phyloP scores from a whole-genome alignment of 2,329 filamentous ascomycete genomes.

The Seiridium unicorne region DNA sequence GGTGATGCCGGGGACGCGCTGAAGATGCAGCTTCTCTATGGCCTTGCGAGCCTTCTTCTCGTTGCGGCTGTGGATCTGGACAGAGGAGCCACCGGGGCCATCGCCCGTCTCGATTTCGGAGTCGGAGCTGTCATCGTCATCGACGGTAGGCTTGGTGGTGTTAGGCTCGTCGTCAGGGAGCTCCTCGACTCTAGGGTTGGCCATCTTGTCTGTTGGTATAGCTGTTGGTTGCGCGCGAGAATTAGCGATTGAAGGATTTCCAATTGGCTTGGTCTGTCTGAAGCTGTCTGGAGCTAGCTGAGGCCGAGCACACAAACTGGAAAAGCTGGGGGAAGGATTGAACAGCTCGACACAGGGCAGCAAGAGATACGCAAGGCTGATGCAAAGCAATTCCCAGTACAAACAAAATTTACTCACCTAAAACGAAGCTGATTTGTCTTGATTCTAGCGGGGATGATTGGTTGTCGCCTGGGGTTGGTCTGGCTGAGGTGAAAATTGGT shows the following conservation, averaged over 20 bases:
- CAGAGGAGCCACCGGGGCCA: conserved; percentile 77
- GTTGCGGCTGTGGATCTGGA: conserved; percentile 96
- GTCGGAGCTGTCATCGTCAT: conserved; percentile 69
- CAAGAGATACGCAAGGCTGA: neutral
- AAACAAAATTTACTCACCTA: conserved; percentile 6
- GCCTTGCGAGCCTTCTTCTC: conserved; percentile 99
- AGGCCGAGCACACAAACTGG: conserved; percentile 6
- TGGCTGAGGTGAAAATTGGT: conserved; percentile 6
- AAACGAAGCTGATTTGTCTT: conserved; percentile 3
- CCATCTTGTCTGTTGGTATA: conserved; percentile 63
- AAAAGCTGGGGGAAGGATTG: neutral
- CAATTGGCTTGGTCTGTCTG: neutral
- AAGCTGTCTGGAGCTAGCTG: conserved; percentile 7
- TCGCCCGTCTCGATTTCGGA: conserved; percentile 73
- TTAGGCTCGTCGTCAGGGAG: conserved; percentile 80
- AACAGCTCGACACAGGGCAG: neutral
- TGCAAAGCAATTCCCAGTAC: neutral
- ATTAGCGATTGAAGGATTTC: conserved; percentile 9
- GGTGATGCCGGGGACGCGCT: conserved; percentile 95
- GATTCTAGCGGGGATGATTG: conserved; percentile 11
- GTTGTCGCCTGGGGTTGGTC: conserved; percentile 8
- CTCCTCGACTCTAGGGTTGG: conserved; percentile 97
- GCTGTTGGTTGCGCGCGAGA: conserved; percentile 27
- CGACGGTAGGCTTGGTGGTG: conserved; percentile 76
- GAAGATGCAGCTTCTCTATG: conserved; percentile 96